Conservation (phyloP, 2,329 filamentous ascomycete genomes). For the Phyllosticta ampelicida region DNA sequence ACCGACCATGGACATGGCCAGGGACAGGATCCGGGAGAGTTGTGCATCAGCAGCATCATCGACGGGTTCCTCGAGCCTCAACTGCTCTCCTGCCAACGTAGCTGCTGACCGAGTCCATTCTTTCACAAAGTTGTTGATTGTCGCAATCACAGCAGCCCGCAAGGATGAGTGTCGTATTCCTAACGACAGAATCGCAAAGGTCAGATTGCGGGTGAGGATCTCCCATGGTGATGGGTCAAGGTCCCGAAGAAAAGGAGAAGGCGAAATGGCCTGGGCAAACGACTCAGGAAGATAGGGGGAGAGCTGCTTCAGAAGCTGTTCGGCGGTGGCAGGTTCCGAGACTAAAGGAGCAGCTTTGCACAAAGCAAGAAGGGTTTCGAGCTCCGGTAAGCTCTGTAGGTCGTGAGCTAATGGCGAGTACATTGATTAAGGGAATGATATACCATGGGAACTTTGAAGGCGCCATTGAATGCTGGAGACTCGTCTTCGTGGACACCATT, state of each 20-base stretch:
- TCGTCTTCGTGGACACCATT: constrained; percentile 7
- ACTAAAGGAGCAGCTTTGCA: constrained; percentile 81
- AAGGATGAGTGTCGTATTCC: constrained; percentile 62
- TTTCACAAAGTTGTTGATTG: constrained; percentile 60
- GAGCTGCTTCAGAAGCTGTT: constrained; percentile 68
- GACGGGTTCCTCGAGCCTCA: constrained; percentile 21
- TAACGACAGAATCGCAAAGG: constrained; percentile 69
- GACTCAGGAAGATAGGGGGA: constrained; percentile 78
- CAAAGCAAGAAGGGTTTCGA: constrained; percentile 81
- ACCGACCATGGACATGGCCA: constrained; percentile 77
- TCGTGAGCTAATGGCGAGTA: constrained; percentile 1
- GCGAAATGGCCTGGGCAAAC: constrained; percentile 64
- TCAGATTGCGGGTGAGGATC: constrained; percentile 65
- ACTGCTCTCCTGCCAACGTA: constrained; percentile 42
- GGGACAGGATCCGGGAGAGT: constrained; percentile 55
- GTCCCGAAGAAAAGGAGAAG: constrained; percentile 71
- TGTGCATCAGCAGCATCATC: constrained; percentile 44
- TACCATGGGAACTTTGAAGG: constrained; percentile 29
- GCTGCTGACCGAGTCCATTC: constrained; percentile 56
- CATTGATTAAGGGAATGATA: not conserved
- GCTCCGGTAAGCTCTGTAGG: constrained; percentile 67
- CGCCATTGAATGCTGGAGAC: constrained; percentile 3
- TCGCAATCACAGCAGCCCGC: constrained; percentile 53
- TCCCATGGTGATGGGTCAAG: constrained; percentile 87
- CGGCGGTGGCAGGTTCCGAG: constrained; percentile 58